Percentiles rank a stretch among this genome's conserved stretches.
These are phyloP conservation scores for Leccinum huronense DNA, from an alignment of 1,284 basidiomycete genomes.

Conservation along the genomic window DNA sequence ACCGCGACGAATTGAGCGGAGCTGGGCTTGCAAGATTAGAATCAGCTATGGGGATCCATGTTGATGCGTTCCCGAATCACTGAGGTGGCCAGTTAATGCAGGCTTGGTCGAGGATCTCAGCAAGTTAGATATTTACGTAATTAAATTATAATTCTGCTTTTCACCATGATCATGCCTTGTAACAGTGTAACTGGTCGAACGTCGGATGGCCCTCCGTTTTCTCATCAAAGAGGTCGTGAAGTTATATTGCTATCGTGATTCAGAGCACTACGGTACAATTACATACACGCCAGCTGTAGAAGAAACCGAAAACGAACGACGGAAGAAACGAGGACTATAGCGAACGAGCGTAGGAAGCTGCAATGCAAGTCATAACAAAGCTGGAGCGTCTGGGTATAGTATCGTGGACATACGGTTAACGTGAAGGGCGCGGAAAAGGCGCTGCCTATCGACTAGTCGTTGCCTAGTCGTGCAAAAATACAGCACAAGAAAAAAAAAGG, in stretches of 20 bases:
- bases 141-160: background rate
- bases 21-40: too few species aligned
- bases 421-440: constrained; percentile 19
- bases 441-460: constrained; percentile 21
- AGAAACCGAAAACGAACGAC: constrained; percentile 21
- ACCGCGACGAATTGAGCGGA: too few species aligned
- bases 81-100: too few species aligned
- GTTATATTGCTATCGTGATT: background rate
- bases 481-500: constrained; percentile 2
- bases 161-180: too few species aligned
- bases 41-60: too few species aligned
- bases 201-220: background rate
- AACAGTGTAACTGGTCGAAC: background rate
- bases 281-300: constrained; percentile 3
- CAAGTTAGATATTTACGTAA: background rate
- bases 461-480: constrained; percentile 21
- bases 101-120: too few species aligned
- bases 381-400: constrained; percentile 25
- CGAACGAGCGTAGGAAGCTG: constrained; percentile 25
- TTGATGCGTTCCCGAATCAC: too few species aligned
- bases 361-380: constrained; percentile 16
- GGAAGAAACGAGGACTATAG: constrained; percentile 15
- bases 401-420: constrained; percentile 19
- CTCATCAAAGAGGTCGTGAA: background rate
- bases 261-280: background rate